Evolutionary conservation across 176 grass and related monocot species (phyloP).

Genomic region (Melocanna baccifera): DNA sequence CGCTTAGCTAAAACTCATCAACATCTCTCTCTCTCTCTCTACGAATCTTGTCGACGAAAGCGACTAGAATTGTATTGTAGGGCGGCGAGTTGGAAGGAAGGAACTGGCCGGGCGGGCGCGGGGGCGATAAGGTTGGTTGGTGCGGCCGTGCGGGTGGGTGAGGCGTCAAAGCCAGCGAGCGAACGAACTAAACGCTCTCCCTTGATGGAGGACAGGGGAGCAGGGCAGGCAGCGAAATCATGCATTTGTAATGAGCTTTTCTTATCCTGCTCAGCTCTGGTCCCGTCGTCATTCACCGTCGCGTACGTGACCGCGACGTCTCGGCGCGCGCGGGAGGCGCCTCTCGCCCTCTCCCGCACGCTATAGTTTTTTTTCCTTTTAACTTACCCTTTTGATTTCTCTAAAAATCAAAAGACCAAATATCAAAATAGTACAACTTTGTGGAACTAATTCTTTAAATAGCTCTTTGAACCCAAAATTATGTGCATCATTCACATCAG

Average conservation of each 20-base stretch:
- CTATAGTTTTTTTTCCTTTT: no score
- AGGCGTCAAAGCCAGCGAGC: not conserved
- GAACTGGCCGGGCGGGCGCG: not conserved
- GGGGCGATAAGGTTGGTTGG: not conserved
- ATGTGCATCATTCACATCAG: no score
- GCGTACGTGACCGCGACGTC: not conserved
- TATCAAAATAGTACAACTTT: accelerated
- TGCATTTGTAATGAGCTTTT: not conserved
- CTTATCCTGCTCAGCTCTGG: not conserved
- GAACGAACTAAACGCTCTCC: not conserved
- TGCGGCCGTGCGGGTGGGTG: not conserved
- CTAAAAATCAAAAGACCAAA: no score
- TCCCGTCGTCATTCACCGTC: not conserved
- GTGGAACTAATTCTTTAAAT: accelerated
- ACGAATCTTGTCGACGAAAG: not conserved
- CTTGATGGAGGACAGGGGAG: not conserved
- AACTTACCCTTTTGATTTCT: no score
- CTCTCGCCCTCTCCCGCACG: not conserved
- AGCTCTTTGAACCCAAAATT: no score
- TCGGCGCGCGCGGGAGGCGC: not conserved
- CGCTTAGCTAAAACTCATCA: not conserved
- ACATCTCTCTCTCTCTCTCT: not conserved
- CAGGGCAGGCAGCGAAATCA: not conserved
- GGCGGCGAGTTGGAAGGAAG: not conserved
- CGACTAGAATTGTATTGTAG: not conserved